phyloP scores from a whole-genome alignment of 331 rosid genomes.

The Stylosanthes scabra region DNA sequence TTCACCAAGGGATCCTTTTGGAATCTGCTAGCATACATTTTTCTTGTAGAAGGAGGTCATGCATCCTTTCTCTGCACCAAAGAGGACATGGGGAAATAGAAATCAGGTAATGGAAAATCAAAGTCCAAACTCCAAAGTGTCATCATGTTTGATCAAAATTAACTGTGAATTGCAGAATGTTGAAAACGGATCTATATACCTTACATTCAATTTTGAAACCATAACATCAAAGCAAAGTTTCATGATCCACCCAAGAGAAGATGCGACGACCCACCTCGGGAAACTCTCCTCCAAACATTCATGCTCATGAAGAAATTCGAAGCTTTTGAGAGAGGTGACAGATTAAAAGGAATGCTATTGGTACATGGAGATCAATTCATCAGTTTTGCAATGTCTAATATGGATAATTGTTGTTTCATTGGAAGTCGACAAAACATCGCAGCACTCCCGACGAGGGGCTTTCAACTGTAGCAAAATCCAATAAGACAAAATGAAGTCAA shows the following conservation, averaged over 20 bases:
- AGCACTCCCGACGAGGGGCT: conserved; percentile 90
- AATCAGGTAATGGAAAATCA: background rate
- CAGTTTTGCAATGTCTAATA: conserved; percentile 60
- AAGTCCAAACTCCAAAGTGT: too few species aligned
- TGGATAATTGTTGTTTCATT: conserved; percentile 61
- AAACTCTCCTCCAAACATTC: conserved; percentile 31
- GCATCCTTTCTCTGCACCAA: conserved; percentile 23
- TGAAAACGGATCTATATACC: conserved; percentile 3
- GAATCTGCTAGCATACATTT: conserved; percentile 19
- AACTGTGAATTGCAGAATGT: background rate
- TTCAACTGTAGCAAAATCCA: conserved; percentile 60
- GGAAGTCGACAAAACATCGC: conserved; percentile 56
- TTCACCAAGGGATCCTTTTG: conserved; percentile 5
- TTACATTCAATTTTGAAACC: conserved; percentile 3
- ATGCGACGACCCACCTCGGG: conserved; percentile 34
- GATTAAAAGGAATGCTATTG: conserved; percentile 47
- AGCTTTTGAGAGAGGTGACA: conserved; percentile 21
- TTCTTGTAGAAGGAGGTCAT: conserved; percentile 20
- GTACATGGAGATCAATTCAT: conserved; percentile 78
- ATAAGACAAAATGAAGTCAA: conserved; percentile 29
- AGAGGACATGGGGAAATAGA: too few species aligned
- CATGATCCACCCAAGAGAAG: conserved; percentile 21
- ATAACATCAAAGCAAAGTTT: conserved; percentile 17
- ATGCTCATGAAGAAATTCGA: conserved; percentile 12
- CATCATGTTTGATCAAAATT: conserved; percentile 1